Conservation (phyloP, 192 early-diverging fungal genomes). For the Diversispora epigaea region DNA sequence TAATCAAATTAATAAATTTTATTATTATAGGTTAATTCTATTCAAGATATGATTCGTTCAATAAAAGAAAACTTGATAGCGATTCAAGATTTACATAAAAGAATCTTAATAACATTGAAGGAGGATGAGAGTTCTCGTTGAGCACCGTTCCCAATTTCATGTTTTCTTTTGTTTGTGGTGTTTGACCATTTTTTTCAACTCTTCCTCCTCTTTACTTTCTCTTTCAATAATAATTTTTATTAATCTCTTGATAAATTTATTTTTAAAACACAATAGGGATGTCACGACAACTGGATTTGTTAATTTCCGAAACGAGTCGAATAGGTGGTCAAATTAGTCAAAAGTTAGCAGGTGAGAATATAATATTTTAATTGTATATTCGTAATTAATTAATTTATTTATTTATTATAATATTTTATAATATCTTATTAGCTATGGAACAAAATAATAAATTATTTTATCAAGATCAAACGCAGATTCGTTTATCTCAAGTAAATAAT, state of each 20-base stretch:
- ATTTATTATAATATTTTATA: background rate
- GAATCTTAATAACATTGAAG: background rate
- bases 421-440: slow-evolving; percentile 2
- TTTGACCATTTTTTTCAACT: too few species aligned
- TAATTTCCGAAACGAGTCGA: slow-evolving; percentile 16
- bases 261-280: slow-evolving; percentile 14
- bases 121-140: slow-evolving; percentile 22
- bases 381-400: background rate
- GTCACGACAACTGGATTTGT: slow-evolving; percentile 25
- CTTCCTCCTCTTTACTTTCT: too few species aligned
- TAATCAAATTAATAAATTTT: background rate
- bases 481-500: slow-evolving; percentile 4
- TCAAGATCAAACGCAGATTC: slow-evolving; percentile 20
- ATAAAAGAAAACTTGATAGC: slow-evolving; percentile 11
- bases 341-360: background rate
- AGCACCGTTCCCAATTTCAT: slow-evolving; percentile 22
- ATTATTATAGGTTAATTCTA: slow-evolving; percentile 14
- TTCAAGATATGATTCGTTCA: slow-evolving; percentile 16
- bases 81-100: slow-evolving; percentile 14
- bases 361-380: background rate
- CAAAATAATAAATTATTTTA: background rate
- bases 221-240: background rate
- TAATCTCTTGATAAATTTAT: background rate
- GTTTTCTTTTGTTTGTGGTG: background rate
- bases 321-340: background rate